Evolutionary conservation across 345 rosid genomes (phyloP), one percentile per base, ranked within the genome.

Genomic region (Acer campestre): DNA sequence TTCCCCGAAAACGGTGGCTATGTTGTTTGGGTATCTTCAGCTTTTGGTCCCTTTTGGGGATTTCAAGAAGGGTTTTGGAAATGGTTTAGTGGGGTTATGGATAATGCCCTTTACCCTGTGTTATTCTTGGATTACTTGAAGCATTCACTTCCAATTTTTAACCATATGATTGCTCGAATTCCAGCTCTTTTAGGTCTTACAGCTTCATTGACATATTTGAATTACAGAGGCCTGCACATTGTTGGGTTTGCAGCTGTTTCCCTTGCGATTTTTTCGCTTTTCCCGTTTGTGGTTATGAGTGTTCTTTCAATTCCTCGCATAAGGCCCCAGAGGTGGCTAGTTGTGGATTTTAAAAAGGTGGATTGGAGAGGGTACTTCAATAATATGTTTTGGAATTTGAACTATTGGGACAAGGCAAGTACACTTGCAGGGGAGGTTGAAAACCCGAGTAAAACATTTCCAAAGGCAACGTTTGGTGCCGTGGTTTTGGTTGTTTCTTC

Each of bases 81-180:
- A 87, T 93, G 98, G 98, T 86, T 95, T 74, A 95, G 99, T 85
- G 98, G 98, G 49, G 98, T 95, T 68, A 90, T 95, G 89, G 98
- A 95, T 76, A 93, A 95, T 89, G 98, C 98, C 53, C 87, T 95
- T 1, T 93, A 95, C 77, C 99, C 98, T 49, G 96, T 93, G 0
- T 48, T 93, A 81, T 93, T 95, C 75, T 90, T 93, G 46, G 99
- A 95, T 88, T 93, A 95, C 87, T 72, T 93, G 85, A 95, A 95
- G 85, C 95, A 89, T 83, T 90, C 96, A 0, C 81, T 95, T 61
- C 98, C 98, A 1, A 75, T 92, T 38, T 87, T 95, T 61, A 82
- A 90, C 67, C 79, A 64, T 4, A 80, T 82, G 63, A 80, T 88
- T 58, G 98, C 91, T 40, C 80, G 99, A 75, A 86, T 95, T 61